Evolutionary conservation across 768 basidiomycete genomes (phyloP), one percentile per base, ranked within the genome.

Genomic region (Gymnopilus dilepis): DNA sequence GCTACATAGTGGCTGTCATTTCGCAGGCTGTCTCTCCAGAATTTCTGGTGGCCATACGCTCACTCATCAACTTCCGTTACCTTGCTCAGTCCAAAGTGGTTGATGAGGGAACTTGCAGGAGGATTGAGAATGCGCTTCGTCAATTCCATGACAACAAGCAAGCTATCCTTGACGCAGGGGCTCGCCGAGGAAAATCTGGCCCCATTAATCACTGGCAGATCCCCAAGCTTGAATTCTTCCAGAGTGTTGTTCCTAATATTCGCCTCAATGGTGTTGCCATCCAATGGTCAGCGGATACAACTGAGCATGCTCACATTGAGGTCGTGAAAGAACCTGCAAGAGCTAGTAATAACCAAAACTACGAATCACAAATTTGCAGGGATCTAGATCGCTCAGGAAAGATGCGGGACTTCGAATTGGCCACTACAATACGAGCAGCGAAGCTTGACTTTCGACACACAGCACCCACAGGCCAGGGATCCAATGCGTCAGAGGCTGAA

Each of bases 201-300:
- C 56, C 69, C 1, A 73, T 78, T 21, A 34, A 74, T 6, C 62
- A 80, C 55, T 82, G 74, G 66, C 52, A 74, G 17, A 82, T 83
- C 41, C 79, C 77, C 1, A 84, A 84, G 62, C 73, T 80, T 8
- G 76, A 79, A 54, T 64, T 77, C 15, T 61, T 79, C 22, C 77
- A 78, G 19, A 75, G 71, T 38, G 69, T 80, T 4, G 42, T 60
- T 2, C 19, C 54, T 0, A 76, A 68, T 54, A 75, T 75, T 17
- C 47, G 52, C 3, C 37, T 30, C 1, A 72, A 71, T 52, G 80
- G 79, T 0, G 69, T 65, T 5, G 55, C 74, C 2, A 67, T 70
- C 6, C 75, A 81, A 50, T 77, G 72, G 71, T 74, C 76, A 47
- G 72, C 73, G 0, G 73, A 80, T 62, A 59, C 69, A 12, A 76